A percentile compares a stretch with the other conserved stretches of the same genome.
These are phyloP conservation scores for Didymosphaeria variabile DNA, from an alignment of 2,329 filamentous ascomycete species.

Conservation along the genomic window DNA sequence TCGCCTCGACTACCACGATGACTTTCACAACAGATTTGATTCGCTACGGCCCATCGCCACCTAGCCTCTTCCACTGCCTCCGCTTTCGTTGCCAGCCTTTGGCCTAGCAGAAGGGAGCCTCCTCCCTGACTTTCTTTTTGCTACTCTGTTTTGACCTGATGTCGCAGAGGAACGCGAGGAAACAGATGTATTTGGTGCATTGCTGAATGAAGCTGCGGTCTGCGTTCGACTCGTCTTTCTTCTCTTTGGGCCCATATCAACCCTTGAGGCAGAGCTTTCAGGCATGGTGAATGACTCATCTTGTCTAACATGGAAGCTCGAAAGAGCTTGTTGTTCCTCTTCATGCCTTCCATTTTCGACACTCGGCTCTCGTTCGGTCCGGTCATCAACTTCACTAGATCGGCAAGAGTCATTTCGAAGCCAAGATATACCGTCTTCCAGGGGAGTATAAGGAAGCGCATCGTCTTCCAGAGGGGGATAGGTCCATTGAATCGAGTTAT, in stretches of 20 bases:
- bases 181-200: background rate
- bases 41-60: background rate
- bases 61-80: background rate
- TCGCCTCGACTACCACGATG: too few relatives aligned
- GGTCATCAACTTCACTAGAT: background rate
- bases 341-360: background rate
- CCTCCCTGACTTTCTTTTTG: background rate
- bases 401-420: background rate
- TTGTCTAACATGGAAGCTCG: background rate
- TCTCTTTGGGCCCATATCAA: background rate
- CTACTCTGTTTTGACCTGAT: background rate
- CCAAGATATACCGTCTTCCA: background rate
- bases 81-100: background rate
- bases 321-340: background rate
- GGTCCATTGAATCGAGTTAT: background rate
- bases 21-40: background rate
- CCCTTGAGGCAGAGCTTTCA: background rate
- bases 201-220: background rate
- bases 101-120: background rate
- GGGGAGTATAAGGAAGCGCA: background rate
- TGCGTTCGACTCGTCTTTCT: background rate
- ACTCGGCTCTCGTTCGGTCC: background rate
- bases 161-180: background rate
- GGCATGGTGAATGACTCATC: background rate
- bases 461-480: background rate